phyloP scores from a whole-genome alignment of 495 filamentous ascomycete species.

The Amphirosellinia nigrospora region DNA sequence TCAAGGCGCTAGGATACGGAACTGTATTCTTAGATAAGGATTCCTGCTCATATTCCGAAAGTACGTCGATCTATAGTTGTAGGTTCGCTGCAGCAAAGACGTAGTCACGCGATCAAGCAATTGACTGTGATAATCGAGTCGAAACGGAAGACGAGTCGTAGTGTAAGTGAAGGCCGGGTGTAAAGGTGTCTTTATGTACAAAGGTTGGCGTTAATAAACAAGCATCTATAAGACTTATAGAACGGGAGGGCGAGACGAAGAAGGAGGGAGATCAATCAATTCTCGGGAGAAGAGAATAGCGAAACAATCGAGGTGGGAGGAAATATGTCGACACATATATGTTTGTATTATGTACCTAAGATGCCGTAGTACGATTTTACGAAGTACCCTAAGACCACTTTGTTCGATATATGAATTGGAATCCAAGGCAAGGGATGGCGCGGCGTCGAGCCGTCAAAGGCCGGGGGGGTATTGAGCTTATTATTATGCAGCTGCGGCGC shows the following conservation, averaged over 20 bases:
- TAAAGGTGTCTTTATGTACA: constrained; percentile 8
- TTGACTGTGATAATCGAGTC: constrained; percentile 11
- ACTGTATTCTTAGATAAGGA: constrained; percentile 25
- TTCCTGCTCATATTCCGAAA: constrained; percentile 40
- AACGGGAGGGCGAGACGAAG: constrained; percentile 20
- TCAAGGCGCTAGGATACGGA: constrained; percentile 34
- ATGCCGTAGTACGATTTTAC: constrained; percentile 29
- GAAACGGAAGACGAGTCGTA: neutral
- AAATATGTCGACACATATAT: constrained; percentile 20
- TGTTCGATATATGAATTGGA: constrained; percentile 3
- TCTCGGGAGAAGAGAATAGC: constrained; percentile 32
- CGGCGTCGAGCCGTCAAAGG: neutral
- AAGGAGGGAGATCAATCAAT: constrained; percentile 30
- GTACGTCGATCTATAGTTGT: constrained; percentile 17
- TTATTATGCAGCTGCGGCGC: constrained; percentile 21
- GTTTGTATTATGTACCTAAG: constrained; percentile 25
- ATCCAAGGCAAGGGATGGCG: constrained; percentile 8
- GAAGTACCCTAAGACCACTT: constrained; percentile 7
- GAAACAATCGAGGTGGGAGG: constrained; percentile 22
- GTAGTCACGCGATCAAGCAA: constrained; percentile 37
- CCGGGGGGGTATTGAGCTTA: constrained; percentile 4
- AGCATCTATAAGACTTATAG: constrained; percentile 10
- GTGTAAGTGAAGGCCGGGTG: constrained; percentile 5
- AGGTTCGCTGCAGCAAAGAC: constrained; percentile 30
- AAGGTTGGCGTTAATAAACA: neutral